A percentile compares a stretch with the other conserved stretches of the same genome.
Evolutionary conservation across 805 yeast species (phyloP).

Genomic region (Kazachstania martiniae): DNA sequence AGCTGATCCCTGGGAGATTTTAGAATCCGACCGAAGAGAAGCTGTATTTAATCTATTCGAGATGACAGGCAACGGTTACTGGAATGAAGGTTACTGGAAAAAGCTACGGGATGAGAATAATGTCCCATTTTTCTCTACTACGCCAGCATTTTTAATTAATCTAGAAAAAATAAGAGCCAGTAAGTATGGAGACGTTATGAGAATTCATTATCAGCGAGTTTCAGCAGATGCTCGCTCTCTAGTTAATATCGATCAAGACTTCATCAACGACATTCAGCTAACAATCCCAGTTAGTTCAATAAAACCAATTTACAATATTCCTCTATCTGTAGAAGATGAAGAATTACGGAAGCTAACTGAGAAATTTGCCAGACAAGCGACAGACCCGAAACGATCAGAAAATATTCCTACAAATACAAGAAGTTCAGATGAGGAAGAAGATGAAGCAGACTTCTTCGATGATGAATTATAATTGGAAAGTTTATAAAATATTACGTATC

Average conservation of each 20-base stretch:
- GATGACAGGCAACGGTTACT: conserved; percentile 74
- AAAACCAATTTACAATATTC: too few relatives aligned
- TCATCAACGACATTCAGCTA: conserved; percentile 78
- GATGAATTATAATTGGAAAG: too few relatives aligned
- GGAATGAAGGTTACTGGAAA: conserved; percentile 92
- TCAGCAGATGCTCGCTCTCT: conserved; percentile 73
- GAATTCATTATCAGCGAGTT: conserved; percentile 75
- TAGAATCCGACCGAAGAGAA: conserved; percentile 7
- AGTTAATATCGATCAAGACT: conserved; percentile 80
- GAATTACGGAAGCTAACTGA: too few relatives aligned
- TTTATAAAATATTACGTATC: too few relatives aligned
- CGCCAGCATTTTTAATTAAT: conserved; percentile 80
- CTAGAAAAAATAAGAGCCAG: conserved; percentile 50
- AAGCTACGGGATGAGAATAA: conserved; percentile 43
- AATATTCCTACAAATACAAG: too few relatives aligned
- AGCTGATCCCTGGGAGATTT: conserved; percentile 63
- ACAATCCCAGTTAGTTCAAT: conserved; percentile 31
- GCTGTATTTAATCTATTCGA: conserved; percentile 56
- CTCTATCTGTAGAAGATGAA: too few relatives aligned
- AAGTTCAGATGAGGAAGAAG: too few relatives aligned
- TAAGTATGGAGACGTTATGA: conserved; percentile 67
- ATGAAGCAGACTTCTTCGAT: too few relatives aligned
- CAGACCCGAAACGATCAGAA: too few relatives aligned
- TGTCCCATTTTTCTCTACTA: conserved; percentile 57
- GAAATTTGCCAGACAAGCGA: too few relatives aligned